Conservation (phyloP, 306 rosid species). For the Astragalus glycyphyllos region DNA sequence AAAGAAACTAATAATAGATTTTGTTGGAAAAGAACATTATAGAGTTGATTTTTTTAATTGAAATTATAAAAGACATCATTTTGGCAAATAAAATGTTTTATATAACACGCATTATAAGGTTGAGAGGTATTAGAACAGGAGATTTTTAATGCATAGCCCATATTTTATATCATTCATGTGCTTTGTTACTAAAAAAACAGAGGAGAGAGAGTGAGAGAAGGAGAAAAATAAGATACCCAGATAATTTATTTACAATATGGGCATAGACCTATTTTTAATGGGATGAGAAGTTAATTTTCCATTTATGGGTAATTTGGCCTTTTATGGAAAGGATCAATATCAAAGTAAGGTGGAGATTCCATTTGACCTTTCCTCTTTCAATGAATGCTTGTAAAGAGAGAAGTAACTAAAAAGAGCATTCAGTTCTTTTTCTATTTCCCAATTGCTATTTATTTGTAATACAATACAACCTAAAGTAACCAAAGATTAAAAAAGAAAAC, state of each 20-base stretch:
- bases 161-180: too few species aligned
- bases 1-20: too few species aligned
- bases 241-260: neutral
- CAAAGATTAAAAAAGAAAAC: constrained; percentile 10
- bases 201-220: too few species aligned
- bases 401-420: constrained; percentile 34
- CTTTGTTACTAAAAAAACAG: too few species aligned
- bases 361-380: constrained; percentile 36
- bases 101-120: too few species aligned
- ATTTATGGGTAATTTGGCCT: constrained; percentile 52
- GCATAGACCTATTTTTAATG: constrained; percentile 7
- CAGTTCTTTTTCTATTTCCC: constrained; percentile 32
- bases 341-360: constrained; percentile 54
- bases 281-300: constrained; percentile 41
- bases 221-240: neutral
- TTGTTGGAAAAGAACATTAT: too few species aligned
- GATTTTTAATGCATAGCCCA: too few species aligned
- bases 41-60: too few species aligned
- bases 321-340: constrained; percentile 53
- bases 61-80: too few species aligned
- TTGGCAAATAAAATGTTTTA: too few species aligned
- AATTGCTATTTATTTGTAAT: constrained; percentile 25
- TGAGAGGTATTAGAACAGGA: too few species aligned
- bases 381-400: neutral
- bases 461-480: constrained; percentile 38